Evolutionary conservation across 2,329 filamentous ascomycete genomes (phyloP), one percentile per base, ranked within the genome.

Genomic region (Sporothrix phasma): DNA sequence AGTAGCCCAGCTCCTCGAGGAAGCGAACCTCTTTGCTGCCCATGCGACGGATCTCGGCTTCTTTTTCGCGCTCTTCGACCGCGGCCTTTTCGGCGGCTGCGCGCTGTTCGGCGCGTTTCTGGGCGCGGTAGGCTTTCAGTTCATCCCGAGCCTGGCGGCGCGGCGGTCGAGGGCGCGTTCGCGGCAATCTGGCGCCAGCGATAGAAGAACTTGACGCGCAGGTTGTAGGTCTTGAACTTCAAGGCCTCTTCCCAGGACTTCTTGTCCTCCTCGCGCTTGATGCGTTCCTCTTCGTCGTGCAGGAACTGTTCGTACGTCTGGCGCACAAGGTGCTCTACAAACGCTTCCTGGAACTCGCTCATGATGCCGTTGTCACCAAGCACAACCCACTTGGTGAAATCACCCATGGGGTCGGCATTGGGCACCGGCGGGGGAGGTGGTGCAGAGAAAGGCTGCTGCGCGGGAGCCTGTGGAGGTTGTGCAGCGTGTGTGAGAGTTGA

Each of bases 121-220:
- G 73, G 29, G 67, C 64, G 66, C 72, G 66, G 68, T 73, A 66
- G n/a, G 73, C 68, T 31, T 77, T 77, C 67, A 81, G 76, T 66
- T 81, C 77, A 46, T 83, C 80, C 60, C 80, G 78, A 22, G 80
- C 81, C 46, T 78, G 76, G 37, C 76, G 76, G 83, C 80, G 24
- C 84, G 77, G n/a, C 76, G 76, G 64, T 78, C 76, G 17, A 81
- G 76, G 3, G 79, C 77, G 19, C 76, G 77, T 53, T 78, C 76
- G 13, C 81, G 76, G 79, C 80, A 45, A 73, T 77, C 15, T 79
- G 71, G 58, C 78, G 80, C 83, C 83, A 86, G 19, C 75, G 75
- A 68, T 84, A 84, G 66, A 85, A 84, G 70, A 77, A 85, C 56
- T 79, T 83, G 65, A 84, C 73, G 13, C 75, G 73, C 34, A 85